A percentile compares a stretch with the other conserved stretches of the same genome.
These are phyloP conservation scores for Leptodermis oblonga DNA, from an alignment of 257 asterid species.

Conservation along the genomic window DNA sequence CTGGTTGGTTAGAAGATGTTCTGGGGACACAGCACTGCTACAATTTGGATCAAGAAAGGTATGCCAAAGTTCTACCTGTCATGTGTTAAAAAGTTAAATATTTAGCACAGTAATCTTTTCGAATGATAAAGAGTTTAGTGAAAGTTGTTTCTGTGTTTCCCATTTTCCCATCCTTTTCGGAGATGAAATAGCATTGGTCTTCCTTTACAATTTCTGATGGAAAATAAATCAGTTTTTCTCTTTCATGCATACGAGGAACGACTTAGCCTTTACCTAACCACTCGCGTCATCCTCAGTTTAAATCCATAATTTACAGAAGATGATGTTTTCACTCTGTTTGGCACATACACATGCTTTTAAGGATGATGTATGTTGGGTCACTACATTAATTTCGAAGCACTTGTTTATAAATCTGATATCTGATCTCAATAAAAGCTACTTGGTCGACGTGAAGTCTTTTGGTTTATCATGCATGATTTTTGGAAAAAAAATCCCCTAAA, in stretches of 20 bases:
- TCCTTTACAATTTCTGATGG: no score
- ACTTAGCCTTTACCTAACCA: background rate
- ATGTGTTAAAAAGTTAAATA: slow-evolving; percentile 5
- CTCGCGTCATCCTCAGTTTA: background rate
- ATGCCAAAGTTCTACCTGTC: slow-evolving; percentile 16
- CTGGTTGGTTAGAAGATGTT: slow-evolving; percentile 93
- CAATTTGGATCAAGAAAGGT: slow-evolving; percentile 86
- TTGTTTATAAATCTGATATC: background rate
- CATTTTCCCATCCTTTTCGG: background rate
- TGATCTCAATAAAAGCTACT: background rate
- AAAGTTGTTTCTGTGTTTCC: background rate
- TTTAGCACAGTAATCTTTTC: background rate
- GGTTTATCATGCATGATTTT: background rate
- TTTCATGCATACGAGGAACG: background rate
- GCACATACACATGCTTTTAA: background rate
- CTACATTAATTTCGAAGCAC: no score
- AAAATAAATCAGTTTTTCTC: background rate
- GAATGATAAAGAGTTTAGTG: background rate
- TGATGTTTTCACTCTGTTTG: background rate
- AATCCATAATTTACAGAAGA: background rate
- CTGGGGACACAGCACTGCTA: slow-evolving; percentile 76
- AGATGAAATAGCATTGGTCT: background rate
- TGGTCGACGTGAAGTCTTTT: background rate
- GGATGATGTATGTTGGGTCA: background rate
- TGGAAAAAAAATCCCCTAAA: background rate